phyloP scores from a whole-genome alignment of 495 filamentous ascomycete species.

The Bacidia rubella region DNA sequence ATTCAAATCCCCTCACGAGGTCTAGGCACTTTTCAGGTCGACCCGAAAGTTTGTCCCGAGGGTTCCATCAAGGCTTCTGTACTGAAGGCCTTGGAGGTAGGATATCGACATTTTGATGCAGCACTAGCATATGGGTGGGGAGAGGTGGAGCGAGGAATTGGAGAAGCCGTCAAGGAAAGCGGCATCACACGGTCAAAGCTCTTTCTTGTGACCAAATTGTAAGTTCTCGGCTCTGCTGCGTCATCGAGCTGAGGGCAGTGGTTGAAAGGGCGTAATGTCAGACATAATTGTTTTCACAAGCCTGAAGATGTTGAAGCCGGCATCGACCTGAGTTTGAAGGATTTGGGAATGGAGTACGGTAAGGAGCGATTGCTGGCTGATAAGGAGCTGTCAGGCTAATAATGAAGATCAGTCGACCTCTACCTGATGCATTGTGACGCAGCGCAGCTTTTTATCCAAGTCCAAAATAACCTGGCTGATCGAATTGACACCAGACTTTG shows the following conservation, averaged over 20 bases:
- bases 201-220: constrained; percentile 59
- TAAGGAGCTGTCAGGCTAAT: no score
- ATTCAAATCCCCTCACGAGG: not conserved
- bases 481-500: no score
- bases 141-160: constrained; percentile 40
- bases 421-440: not conserved
- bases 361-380: no score
- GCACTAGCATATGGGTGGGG: constrained; percentile 50
- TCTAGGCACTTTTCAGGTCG: not conserved
- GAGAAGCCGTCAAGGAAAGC: constrained; percentile 42
- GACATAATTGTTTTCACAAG: constrained; percentile 1
- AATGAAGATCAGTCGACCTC: not conserved
- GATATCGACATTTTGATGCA: constrained; percentile 57
- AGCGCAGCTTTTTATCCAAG: no score
- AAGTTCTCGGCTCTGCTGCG: not conserved
- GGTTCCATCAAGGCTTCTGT: constrained; percentile 20
- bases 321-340: not conserved
- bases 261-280: no score
- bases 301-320: not conserved
- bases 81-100: constrained; percentile 33
- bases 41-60: not conserved
- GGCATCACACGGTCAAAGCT: constrained; percentile 46
- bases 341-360: not conserved
- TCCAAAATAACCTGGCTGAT: no score
- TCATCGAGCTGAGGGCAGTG: no score